phyloP scores from a whole-genome alignment of 1,139 yeast species.

The Pichia kudriavzevii region DNA sequence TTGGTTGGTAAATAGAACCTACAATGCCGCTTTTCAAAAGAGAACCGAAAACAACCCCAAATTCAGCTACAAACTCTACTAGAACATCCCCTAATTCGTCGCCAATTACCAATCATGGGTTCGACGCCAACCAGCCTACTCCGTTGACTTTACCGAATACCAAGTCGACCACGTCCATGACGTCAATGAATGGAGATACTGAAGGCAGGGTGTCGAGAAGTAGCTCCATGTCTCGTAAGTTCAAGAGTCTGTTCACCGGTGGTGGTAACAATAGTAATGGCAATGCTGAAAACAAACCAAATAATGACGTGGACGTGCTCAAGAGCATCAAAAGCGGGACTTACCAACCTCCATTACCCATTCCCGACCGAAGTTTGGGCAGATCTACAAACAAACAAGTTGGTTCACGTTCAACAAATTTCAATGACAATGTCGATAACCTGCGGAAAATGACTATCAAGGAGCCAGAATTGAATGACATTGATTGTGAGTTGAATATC shows the following conservation, averaged over 20 bases:
- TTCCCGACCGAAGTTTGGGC: conserved; percentile 13
- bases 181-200: conserved; percentile 18
- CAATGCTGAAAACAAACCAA: too few relatives aligned
- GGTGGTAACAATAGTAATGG: conserved; percentile 6
- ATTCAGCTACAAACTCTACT: conserved; percentile 11
- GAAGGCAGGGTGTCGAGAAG: conserved; percentile 15
- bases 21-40: conserved; percentile 20
- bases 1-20: neutral
- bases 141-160: conserved; percentile 4
- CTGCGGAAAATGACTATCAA: conserved; percentile 25
- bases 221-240: conserved; percentile 25
- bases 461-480: conserved; percentile 26
- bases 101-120: conserved; percentile 19
- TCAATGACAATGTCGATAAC: conserved; percentile 14
- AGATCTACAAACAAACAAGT: conserved; percentile 8
- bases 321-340: neutral
- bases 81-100: conserved; percentile 15
- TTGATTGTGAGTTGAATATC: conserved; percentile 25
- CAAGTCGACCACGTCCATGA: conserved; percentile 2
- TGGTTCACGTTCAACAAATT: conserved; percentile 18
- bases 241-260: conserved; percentile 24
- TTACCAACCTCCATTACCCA: conserved; percentile 10
- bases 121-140: conserved; percentile 17
- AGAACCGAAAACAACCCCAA: conserved; percentile 13
- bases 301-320: too few relatives aligned